Percentiles rank a stretch among this genome's conserved stretches.
Evolutionary conservation across 257 asterid species (phyloP).

Genomic region (Fraxinus cuspidata): DNA sequence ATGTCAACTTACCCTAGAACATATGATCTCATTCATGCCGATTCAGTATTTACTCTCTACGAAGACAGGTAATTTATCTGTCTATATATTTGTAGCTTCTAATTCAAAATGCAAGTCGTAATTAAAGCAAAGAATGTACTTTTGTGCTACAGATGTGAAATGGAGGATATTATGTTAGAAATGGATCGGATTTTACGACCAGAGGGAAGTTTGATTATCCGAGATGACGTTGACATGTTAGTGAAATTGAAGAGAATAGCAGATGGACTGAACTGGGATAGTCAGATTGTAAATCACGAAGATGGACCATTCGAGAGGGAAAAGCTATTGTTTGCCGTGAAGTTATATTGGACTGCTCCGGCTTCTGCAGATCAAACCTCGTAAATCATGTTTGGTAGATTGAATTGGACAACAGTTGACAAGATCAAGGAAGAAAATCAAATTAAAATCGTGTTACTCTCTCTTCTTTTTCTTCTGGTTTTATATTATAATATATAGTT

Average conservation of each 20-base stretch:
- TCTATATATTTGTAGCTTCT: neutral
- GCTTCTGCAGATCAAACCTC: slow-evolving; percentile 31
- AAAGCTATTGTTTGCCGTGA: slow-evolving; percentile 79
- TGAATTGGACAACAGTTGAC: neutral
- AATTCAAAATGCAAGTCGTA: neutral
- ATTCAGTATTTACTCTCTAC: slow-evolving; percentile 69
- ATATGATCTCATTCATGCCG: slow-evolving; percentile 84
- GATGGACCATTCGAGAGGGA: slow-evolving; percentile 79
- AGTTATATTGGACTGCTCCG: slow-evolving; percentile 81
- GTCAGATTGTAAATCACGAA: slow-evolving; percentile 82
- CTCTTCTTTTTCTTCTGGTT: neutral
- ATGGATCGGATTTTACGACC: slow-evolving; percentile 82
- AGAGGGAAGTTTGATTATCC: slow-evolving; percentile 75
- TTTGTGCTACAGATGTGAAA: slow-evolving; percentile 53
- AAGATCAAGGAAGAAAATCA: neutral
- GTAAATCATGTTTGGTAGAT: neutral
- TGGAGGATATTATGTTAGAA: slow-evolving; percentile 73
- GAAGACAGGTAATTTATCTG: slow-evolving; percentile 43
- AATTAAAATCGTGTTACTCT: neutral
- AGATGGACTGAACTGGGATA: slow-evolving; percentile 76
- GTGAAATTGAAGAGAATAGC: slow-evolving; percentile 69
- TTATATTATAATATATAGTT: neutral
- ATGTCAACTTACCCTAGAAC: slow-evolving; percentile 95
- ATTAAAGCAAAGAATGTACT: neutral
- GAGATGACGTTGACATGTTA: slow-evolving; percentile 70